These are phyloP conservation scores for Hygrophorus pudorinus DNA, from an alignment of 768 basidiomycete genomes.

Conservation along the genomic window DNA sequence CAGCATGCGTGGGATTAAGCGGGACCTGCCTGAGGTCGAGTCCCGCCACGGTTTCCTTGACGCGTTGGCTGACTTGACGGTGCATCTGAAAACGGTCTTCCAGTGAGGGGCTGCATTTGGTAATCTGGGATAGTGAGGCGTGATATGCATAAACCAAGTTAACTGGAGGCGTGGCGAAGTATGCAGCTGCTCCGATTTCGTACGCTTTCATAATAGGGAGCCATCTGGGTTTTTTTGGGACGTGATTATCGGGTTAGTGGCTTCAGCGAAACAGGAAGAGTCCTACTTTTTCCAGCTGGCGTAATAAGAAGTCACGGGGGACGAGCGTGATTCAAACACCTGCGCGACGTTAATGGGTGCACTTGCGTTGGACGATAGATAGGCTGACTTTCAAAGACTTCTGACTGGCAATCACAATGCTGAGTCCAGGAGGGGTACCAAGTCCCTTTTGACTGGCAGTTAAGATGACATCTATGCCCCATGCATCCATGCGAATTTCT, in stretches of 20 bases:
- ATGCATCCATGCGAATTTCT: conserved; percentile 89
- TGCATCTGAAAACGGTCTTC: conserved; percentile 74
- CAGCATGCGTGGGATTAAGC: conserved; percentile 46
- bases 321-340: conserved; percentile 52
- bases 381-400: conserved; percentile 55
- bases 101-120: conserved; percentile 49
- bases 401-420: conserved; percentile 74
- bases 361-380: conserved; percentile 2
- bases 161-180: conserved; percentile 94
- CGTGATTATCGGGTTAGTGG: too few relatives aligned
- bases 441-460: conserved; percentile 90
- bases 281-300: conserved; percentile 76
- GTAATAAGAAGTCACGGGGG: conserved; percentile 72
- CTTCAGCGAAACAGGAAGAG: neutral
- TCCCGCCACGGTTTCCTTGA: conserved; percentile 56
- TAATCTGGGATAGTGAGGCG: conserved; percentile 69
- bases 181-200: conserved; percentile 69
- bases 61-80: conserved; percentile 48
- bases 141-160: conserved; percentile 91
- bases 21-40: conserved; percentile 75
- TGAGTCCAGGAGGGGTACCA: conserved; percentile 86
- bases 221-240: too few relatives aligned
- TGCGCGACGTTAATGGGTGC: conserved; percentile 11
- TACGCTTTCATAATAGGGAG: conserved; percentile 92
- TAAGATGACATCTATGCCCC: conserved; percentile 85